Conservation (phyloP, 495 filamentous ascomycete genomes). For the Saxophila tyrrhenica region DNA sequence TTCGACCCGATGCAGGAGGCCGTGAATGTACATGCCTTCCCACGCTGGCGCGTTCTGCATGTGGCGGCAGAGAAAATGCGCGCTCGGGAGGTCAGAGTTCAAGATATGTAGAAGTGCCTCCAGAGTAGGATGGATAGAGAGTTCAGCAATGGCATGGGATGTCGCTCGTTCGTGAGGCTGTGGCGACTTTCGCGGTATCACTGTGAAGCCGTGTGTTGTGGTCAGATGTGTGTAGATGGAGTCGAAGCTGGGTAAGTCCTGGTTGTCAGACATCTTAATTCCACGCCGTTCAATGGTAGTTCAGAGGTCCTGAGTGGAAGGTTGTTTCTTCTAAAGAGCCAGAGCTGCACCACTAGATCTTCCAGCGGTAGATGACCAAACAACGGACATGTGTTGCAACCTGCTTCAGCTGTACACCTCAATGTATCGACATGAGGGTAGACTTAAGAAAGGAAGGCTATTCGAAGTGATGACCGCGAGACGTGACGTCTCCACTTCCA, state of each 20-base stretch:
- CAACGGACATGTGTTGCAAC: too few relatives aligned
- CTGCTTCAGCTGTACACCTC: too few relatives aligned
- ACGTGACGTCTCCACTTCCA: too few relatives aligned
- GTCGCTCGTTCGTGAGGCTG: conserved; percentile 2
- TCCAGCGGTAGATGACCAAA: too few relatives aligned
- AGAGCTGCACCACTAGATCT: too few relatives aligned
- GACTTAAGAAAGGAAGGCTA: too few relatives aligned
- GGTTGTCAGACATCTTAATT: not conserved
- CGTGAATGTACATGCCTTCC: conserved; percentile 38
- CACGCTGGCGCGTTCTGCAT: conserved; percentile 36
- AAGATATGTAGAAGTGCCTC: conserved; percentile 38
- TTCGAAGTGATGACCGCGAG: too few relatives aligned
- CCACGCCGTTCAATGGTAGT: too few relatives aligned
- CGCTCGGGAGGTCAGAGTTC: conserved; percentile 35
- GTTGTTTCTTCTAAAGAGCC: too few relatives aligned
- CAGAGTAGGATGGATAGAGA: conserved; percentile 35
- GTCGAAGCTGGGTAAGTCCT: conserved; percentile 10
- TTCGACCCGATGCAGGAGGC: conserved; percentile 37
- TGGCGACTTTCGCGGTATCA: conserved; percentile 5
- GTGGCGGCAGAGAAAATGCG: conserved; percentile 39
- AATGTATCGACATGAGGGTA: too few relatives aligned
- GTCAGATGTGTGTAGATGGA: conserved; percentile 15
- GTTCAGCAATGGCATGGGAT: conserved; percentile 24
- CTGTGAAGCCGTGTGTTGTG: conserved; percentile 9
- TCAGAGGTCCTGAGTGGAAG: too few relatives aligned